phyloP scores from a whole-genome alignment of 805 yeast species.

The Saturnispora quitensis region DNA sequence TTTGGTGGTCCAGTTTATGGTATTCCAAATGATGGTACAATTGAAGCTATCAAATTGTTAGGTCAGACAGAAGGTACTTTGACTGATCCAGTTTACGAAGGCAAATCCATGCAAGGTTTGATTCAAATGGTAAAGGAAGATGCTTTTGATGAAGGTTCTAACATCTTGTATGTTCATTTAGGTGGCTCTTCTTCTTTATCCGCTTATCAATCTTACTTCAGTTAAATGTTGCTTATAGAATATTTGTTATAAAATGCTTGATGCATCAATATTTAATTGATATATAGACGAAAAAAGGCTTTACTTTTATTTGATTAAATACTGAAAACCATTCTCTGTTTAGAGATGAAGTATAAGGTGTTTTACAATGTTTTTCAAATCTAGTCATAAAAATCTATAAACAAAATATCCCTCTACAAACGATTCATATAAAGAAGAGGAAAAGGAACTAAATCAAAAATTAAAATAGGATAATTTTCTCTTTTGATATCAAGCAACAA shows the following conservation, averaged over 20 bases:
- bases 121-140: conserved; percentile 22
- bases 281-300: neutral
- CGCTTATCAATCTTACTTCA: conserved; percentile 22
- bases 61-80: conserved; percentile 29
- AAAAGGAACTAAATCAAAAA: neutral
- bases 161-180: conserved; percentile 25
- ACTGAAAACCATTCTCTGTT: neutral
- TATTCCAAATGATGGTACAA: conserved; percentile 29
- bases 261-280: neutral
- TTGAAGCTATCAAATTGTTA: conserved; percentile 29
- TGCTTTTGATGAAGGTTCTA: conserved; percentile 23
- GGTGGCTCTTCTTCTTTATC: conserved; percentile 29
- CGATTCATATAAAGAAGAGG: neutral
- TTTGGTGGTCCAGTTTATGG: conserved; percentile 30
- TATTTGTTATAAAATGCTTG: neutral
- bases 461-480: neutral
- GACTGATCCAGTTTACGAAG: conserved; percentile 31
- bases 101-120: conserved; percentile 29
- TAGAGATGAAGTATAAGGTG: neutral
- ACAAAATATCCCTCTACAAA: neutral
- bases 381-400: neutral
- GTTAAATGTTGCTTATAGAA: neutral
- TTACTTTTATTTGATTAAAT: neutral
- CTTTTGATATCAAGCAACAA: neutral
- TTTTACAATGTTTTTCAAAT: neutral